A percentile compares a stretch with the other conserved stretches of the same genome.
Conservation (phyloP, 805 yeast genomes). For the Suhomyces kilbournensis region DNA sequence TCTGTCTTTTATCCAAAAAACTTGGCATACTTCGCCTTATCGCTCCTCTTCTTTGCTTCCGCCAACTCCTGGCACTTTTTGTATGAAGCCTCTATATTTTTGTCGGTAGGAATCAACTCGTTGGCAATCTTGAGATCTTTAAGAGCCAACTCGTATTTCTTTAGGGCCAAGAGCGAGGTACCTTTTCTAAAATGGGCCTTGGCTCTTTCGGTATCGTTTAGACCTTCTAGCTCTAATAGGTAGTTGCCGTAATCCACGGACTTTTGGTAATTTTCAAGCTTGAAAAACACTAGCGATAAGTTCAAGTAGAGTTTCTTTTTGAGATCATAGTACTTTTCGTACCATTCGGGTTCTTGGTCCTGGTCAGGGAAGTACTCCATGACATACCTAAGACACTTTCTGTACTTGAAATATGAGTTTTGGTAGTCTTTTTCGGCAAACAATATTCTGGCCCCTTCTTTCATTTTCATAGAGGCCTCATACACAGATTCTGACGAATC, state of each 20-base stretch:
- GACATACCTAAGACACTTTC: conserved; percentile 63
- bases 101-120: conserved; percentile 47
- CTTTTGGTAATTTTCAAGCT: conserved; percentile 46
- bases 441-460: conserved; percentile 62
- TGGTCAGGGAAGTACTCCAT: conserved; percentile 71
- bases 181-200: conserved; percentile 62
- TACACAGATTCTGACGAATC: conserved; percentile 54
- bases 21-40: conserved; percentile 57
- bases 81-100: conserved; percentile 44
- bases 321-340: conserved; percentile 46
- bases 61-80: conserved; percentile 38
- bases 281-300: conserved; percentile 53
- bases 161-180: conserved; percentile 37
- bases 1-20: conserved; percentile 43
- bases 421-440: conserved; percentile 50
- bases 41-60: conserved; percentile 44
- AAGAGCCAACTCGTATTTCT: conserved; percentile 49
- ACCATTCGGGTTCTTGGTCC: conserved; percentile 56
- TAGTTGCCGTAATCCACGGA: conserved; percentile 55
- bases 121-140: conserved; percentile 45
- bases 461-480: conserved; percentile 52
- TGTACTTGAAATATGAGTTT: conserved; percentile 61
- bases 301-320: conserved; percentile 57
- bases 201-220: conserved; percentile 43
- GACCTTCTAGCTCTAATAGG: conserved; percentile 49